Conservation (phyloP, 208 protist species). For the Phytomonas francai region DNA sequence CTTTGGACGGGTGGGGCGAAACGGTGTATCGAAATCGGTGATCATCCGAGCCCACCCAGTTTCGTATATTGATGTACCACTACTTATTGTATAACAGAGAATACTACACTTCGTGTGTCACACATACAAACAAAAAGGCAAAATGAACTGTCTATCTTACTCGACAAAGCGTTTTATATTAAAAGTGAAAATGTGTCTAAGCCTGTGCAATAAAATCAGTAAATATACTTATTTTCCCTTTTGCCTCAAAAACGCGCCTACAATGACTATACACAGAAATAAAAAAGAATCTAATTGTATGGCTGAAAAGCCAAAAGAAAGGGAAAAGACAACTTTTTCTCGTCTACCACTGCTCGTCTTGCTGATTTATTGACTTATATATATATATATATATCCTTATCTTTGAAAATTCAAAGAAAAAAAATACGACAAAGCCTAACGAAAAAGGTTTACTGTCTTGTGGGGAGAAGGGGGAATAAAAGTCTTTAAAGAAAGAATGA, state of each 20-base stretch:
- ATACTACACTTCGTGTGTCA: background rate
- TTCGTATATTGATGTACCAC: background rate
- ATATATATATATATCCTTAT: constrained; percentile 5
- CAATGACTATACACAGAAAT: constrained; percentile 11
- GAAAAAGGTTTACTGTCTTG: background rate
- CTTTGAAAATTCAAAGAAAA: background rate
- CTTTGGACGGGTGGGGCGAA: background rate
- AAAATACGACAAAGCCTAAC: background rate
- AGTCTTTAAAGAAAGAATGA: no score
- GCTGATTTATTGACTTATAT: background rate
- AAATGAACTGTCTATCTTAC: background rate
- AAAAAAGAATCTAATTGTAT: constrained; percentile 1
- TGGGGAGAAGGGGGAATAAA: background rate
- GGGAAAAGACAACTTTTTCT: background rate
- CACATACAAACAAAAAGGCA: background rate
- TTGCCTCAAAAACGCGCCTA: constrained; percentile 7
- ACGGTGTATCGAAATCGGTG: background rate
- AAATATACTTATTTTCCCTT: background rate
- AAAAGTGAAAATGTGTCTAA: background rate
- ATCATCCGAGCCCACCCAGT: background rate
- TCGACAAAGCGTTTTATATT: background rate
- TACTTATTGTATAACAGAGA: background rate
- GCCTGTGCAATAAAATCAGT: background rate
- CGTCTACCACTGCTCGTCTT: constrained; percentile 6
- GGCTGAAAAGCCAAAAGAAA: background rate